Conservation (phyloP, 2,329 filamentous ascomycete species). For the Neocatenulostroma microsporum region DNA sequence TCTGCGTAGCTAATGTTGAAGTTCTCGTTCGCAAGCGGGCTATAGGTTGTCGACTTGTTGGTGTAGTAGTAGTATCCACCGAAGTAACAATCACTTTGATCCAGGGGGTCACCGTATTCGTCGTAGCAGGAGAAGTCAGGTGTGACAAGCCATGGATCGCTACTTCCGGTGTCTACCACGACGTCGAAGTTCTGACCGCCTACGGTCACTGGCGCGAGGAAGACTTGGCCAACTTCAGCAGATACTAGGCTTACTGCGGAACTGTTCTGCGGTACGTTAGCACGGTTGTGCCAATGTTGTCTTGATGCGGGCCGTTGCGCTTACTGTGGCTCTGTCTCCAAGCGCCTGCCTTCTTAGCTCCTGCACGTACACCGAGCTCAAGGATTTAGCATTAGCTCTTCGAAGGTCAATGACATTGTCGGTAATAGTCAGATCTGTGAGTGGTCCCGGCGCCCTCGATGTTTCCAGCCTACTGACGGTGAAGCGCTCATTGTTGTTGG, state of each 20-base stretch:
- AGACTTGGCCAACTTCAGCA: slow-evolving; percentile 23
- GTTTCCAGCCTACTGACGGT: slow-evolving; percentile 15
- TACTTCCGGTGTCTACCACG: slow-evolving; percentile 43
- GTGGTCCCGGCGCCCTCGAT: not conserved
- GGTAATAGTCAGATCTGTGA: slow-evolving; percentile 18
- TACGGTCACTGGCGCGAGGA: slow-evolving; percentile 23
- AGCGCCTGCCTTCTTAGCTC: slow-evolving; percentile 18
- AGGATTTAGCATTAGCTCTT: slow-evolving; percentile 12
- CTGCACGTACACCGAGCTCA: slow-evolving; percentile 22
- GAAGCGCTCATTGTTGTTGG: slow-evolving; percentile 10
- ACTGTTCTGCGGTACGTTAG: slow-evolving; percentile 12
- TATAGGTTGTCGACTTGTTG: slow-evolving; percentile 27
- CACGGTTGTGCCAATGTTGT: not conserved
- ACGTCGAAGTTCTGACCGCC: slow-evolving; percentile 28
- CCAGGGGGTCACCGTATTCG: slow-evolving; percentile 8
- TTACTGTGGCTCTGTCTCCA: slow-evolving; percentile 11
- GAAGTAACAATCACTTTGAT: slow-evolving; percentile 26
- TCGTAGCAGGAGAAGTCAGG: slow-evolving; percentile 22
- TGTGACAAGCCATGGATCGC: slow-evolving; percentile 40
- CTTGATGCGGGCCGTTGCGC: not conserved
- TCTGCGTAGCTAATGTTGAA: slow-evolving; percentile 41
- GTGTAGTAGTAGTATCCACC: slow-evolving; percentile 26
- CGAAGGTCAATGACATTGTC: slow-evolving; percentile 19
- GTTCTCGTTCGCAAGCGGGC: slow-evolving; percentile 31
- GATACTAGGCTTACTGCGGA: slow-evolving; percentile 13